Evolutionary conservation across 2,329 filamentous ascomycete genomes (phyloP), one percentile per base, ranked within the genome.

Genomic region (Lizonia empirigonia): DNA sequence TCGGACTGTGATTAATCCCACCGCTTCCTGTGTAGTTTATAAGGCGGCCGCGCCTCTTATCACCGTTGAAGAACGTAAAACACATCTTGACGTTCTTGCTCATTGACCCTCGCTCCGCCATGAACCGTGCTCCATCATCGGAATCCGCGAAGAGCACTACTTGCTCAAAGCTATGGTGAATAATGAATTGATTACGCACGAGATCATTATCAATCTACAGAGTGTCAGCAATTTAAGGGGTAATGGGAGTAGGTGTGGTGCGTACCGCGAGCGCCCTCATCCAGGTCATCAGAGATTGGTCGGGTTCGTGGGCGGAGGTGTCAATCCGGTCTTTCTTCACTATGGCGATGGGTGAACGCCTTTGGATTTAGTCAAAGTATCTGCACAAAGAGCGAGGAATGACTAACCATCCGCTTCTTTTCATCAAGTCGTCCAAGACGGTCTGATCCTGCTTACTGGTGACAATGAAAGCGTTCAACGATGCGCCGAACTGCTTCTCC

Each of bases 151-250:
- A 85, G 1, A 99, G 78, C 5, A 96, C 83, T 7, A 87, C 85
- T 70, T 97, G 92, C 55, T 99, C 94, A 44, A 97, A 90, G 6
- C 77, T 76, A 61, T 91, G 82, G 55, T 86, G 87, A 69, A 97
- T 94, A 64, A 99, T 87, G 37, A 97, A 77, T 52, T 91, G 87
- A 54, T 91, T 88, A 40, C 86, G 86, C 16, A 97, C 87, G 34
- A 89, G 75, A 16, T 89, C 83, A 59, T 93, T 46, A 2, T 51
- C 49, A 29, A 51, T 37, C 49, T 51, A 16, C 7, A 18, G 18
- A 22, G 27, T 6, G 45, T 70, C 50, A 70, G 63, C 49, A 37
- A 59, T 53, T 27, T 18, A 15, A 29, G 19, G 33, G 15, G 10
- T 9, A 15, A 15, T 23, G 20, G 3, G 5, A 8, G 4, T 10